A percentile compares a stretch with the other conserved stretches of the same genome.
Evolutionary conservation across 225 moss, liverwort and hornwort species (phyloP).

Genomic region (Rhytidiadelphus loreus): DNA sequence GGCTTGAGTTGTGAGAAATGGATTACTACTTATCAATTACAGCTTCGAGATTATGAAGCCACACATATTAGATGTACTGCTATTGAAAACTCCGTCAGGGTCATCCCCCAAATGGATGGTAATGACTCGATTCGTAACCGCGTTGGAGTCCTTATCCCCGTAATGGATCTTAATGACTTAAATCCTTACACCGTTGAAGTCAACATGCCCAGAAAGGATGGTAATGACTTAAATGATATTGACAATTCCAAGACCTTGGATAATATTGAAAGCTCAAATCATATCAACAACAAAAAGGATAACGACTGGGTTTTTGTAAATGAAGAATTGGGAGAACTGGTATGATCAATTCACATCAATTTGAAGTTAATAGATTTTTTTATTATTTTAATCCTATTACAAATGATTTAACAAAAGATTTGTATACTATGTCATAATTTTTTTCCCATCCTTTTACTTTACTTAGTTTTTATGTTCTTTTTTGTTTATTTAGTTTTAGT

Average conservation of each 20-base stretch:
- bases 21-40: accelerated
- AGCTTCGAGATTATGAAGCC: accelerated
- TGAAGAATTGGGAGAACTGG: background rate
- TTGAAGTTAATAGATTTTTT: background rate
- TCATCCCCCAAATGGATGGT: too few relatives aligned
- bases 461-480: too few relatives aligned
- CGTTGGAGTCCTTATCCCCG: too few relatives aligned
- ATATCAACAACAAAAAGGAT: background rate
- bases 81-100: accelerated
- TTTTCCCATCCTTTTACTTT: background rate
- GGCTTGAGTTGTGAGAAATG: too few relatives aligned
- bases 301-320: background rate
- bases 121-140: too few relatives aligned
- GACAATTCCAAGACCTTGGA: background rate
- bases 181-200: too few relatives aligned
- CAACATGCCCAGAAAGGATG: too few relatives aligned
- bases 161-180: too few relatives aligned
- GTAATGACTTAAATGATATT: too few relatives aligned
- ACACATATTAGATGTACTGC: accelerated
- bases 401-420: background rate
- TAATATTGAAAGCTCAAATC: background rate
- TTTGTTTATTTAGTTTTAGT: background rate
- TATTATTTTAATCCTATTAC: background rate
- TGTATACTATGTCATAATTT: background rate
- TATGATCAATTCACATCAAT: background rate